phyloP scores from a whole-genome alignment of 495 filamentous ascomycete genomes.

The Tuber magnatum region DNA sequence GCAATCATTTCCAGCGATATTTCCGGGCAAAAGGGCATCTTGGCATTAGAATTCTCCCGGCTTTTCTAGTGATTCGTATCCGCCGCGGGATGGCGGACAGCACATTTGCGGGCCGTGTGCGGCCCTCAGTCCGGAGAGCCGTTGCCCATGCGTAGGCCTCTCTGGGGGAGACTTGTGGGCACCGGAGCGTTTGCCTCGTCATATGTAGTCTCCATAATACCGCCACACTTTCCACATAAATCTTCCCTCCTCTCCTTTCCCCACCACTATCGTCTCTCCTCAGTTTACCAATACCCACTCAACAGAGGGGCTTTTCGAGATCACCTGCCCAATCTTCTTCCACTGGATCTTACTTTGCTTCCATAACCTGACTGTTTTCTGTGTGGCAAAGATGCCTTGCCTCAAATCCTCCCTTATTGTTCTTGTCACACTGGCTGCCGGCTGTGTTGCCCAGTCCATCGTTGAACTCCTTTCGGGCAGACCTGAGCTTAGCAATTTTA shows the following conservation, averaged over 20 bases:
- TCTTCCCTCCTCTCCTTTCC: background rate
- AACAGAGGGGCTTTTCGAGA: background rate
- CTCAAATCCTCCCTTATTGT: conserved; percentile 12
- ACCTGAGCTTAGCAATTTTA: conserved; percentile 6
- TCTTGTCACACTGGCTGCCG: conserved; percentile 14
- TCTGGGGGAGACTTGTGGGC: background rate
- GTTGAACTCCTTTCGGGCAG: conserved; percentile 9
- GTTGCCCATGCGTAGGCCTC: background rate
- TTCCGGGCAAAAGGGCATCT: background rate
- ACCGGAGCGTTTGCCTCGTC: background rate
- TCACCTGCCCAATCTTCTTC: background rate
- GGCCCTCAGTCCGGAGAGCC: background rate
- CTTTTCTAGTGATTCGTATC: background rate
- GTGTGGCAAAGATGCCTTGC: conserved; percentile 16
- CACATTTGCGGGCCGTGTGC: background rate
- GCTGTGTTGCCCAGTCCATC: conserved; percentile 23
- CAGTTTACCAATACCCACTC: background rate
- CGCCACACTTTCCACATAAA: background rate
- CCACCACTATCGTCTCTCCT: background rate
- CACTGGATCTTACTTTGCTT: background rate
- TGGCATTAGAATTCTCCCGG: background rate
- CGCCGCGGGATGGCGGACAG: background rate
- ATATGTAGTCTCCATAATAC: background rate
- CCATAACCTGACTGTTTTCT: background rate
- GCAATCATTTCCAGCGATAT: background rate